Evolutionary conservation across 2,329 filamentous ascomycete genomes (phyloP).

Genomic region (Cercospora sp.): DNA sequence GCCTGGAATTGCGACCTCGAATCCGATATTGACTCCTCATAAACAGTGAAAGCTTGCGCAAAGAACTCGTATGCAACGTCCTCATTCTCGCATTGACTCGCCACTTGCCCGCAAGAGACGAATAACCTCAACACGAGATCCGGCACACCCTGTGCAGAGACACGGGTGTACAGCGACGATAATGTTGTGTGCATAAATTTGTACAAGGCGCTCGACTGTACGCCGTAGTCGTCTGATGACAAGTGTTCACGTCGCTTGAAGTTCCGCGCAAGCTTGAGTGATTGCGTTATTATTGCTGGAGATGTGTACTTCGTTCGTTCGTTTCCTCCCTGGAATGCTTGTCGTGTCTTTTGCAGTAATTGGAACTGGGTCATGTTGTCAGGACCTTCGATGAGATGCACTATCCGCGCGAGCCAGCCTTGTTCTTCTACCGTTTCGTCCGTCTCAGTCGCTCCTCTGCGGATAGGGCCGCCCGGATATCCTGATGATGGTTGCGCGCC

Average conservation of each 20-base stretch:
- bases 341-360: slow-evolving; percentile 82
- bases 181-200: slow-evolving; percentile 93
- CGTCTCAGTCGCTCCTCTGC: slow-evolving; percentile 78
- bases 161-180: slow-evolving; percentile 82
- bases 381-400: slow-evolving; percentile 79
- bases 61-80: slow-evolving; percentile 98
- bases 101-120: slow-evolving; percentile 86
- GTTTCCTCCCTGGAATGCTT: slow-evolving; percentile 86
- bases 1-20: slow-evolving; percentile 97
- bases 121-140: slow-evolving; percentile 89
- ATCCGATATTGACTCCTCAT: slow-evolving; percentile 94
- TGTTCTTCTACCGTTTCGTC: slow-evolving; percentile 98
- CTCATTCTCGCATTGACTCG: slow-evolving; percentile 87
- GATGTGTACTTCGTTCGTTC: slow-evolving; percentile 96
- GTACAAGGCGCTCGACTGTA: slow-evolving; percentile 77
- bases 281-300: slow-evolving; percentile 84
- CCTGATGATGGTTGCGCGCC: slow-evolving; percentile 77
- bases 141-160: slow-evolving; percentile 69
- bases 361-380: slow-evolving; percentile 91
- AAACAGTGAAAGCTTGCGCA: slow-evolving; percentile 95
- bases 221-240: slow-evolving; percentile 71
- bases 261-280: slow-evolving; percentile 82
- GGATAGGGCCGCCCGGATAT: slow-evolving; percentile 74
- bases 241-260: slow-evolving; percentile 91
- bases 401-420: slow-evolving; percentile 89